Evolutionary conservation across 352 stramenopile species (phyloP).

Genomic region (Phytophthora brassicae): DNA sequence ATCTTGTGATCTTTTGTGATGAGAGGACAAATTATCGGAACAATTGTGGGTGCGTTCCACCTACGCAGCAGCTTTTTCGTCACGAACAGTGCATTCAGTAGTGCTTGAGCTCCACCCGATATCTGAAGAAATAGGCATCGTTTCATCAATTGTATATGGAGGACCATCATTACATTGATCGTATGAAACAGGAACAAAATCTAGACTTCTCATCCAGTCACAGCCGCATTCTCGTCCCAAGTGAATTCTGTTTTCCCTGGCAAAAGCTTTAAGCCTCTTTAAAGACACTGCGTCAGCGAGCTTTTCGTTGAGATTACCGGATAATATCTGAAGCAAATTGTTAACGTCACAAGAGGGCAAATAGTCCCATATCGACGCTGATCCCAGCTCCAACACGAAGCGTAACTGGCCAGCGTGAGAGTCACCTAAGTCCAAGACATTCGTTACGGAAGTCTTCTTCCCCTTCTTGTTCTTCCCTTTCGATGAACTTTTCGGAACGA

Average conservation of each 20-base stretch:
- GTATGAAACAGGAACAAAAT: constrained; percentile 1
- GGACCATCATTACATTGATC: background rate
- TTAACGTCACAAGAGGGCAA: background rate
- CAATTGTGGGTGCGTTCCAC: background rate
- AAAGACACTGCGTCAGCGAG: background rate
- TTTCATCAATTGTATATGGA: constrained; percentile 1
- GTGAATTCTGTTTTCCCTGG: constrained; percentile 2
- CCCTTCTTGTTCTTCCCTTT: background rate
- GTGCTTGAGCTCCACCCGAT: background rate
- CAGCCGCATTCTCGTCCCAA: constrained; percentile 4
- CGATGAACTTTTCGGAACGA: background rate
- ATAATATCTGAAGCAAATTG: background rate
- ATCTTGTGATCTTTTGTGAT: background rate
- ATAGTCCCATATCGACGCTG: background rate
- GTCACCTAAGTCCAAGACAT: background rate
- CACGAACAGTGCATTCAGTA: constrained; percentile 1
- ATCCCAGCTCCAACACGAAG: background rate
- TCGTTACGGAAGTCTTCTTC: background rate
- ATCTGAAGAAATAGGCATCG: background rate
- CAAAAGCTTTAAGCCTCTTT: background rate
- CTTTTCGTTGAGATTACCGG: background rate
- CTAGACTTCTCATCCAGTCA: constrained; percentile 12
- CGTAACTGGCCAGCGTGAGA: background rate
- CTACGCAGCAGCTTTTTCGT: background rate
- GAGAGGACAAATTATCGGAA: constrained; percentile 2